Evolutionary conservation across 2,329 filamentous ascomycete species (phyloP).

Genomic region (Epichloe baconii): DNA sequence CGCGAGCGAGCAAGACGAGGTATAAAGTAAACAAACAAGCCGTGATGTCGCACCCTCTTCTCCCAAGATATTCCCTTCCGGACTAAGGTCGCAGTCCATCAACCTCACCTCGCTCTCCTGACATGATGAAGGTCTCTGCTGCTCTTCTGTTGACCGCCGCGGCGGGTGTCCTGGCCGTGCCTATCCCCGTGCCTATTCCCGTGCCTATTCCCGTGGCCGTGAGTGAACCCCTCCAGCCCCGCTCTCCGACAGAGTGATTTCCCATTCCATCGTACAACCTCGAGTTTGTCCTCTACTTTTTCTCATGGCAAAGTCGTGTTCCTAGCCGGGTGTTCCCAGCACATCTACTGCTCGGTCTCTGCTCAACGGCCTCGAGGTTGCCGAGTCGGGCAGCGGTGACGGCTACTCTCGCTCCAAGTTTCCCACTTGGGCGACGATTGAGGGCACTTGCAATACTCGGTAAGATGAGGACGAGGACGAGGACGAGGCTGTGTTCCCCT

Average conservation of each 20-base stretch:
- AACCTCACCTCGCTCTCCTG: no score
- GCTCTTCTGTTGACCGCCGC: slow-evolving; percentile 14
- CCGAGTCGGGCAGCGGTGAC: slow-evolving; percentile 36
- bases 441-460: slow-evolving; percentile 56
- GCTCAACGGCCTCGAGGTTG: slow-evolving; percentile 46
- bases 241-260: no score
- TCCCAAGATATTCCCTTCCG: no score
- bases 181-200: slow-evolving; percentile 5
- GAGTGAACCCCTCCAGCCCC: background rate
- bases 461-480: slow-evolving; percentile 11
- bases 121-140: slow-evolving; percentile 20
- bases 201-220: slow-evolving; percentile 15
- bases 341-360: slow-evolving; percentile 41
- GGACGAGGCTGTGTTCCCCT: background rate
- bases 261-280: no score
- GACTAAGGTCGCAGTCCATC: no score
- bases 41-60: no score
- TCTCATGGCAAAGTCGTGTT: background rate
- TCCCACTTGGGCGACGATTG: slow-evolving; percentile 56
- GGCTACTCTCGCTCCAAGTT: slow-evolving; percentile 56
- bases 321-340: slow-evolving; percentile 48
- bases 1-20: no score
- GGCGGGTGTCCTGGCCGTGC: slow-evolving; percentile 16
- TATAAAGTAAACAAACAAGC: no score
- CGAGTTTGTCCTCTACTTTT: background rate